Evolutionary conservation across 2,329 filamentous ascomycete genomes (phyloP), one percentile per base, ranked within the genome.

Genomic region (Aspergillus spinulosporus): DNA sequence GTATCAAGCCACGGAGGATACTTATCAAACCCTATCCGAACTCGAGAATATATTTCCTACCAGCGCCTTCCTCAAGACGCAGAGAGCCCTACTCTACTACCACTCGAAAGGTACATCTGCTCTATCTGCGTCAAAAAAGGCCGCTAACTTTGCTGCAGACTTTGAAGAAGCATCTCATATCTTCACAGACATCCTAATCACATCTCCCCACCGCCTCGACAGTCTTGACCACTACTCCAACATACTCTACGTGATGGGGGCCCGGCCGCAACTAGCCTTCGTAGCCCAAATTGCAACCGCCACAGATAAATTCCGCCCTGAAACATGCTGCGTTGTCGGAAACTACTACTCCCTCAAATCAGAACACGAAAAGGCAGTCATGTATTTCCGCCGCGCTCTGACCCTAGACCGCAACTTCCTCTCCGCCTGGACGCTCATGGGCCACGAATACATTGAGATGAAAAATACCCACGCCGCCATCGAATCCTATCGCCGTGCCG

Each of bases 391-490:
- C 3, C 88, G 94, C 21, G 94, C 94, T 0, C 77, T 99, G 15
- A 95, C 91, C 0, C 80, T 99, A 0, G 94, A 99, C 70, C 87
- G 93, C 7, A 88, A 87, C 28, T 99, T 94, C 70, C 82, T 97
- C 12, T 95, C 92, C 0, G 94, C 94, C 1, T 99, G 94, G 94
- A 99, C 94, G 0, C 80, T 99, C 1, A 97, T 99, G 93, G 94
- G 94, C 1, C 94, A 99, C 73, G 94, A 99, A 72, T 99, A 97
- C 66, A 92, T 97, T 52, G 94, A 99, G 74, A 86, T 99, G 75
- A 99, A 97, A 70, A 99, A 99, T 71, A 97, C 93, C 0, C 94
- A 99, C 68, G 93, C 94, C 0, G 94, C 94, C 7, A 97, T 99
- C 59, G 94, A 99, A 72, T 96, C 91, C 1, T 99, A 99, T 69